These are phyloP conservation scores for Didymella segeticola DNA, from an alignment of 2,329 filamentous ascomycete genomes.

Conservation along the genomic window DNA sequence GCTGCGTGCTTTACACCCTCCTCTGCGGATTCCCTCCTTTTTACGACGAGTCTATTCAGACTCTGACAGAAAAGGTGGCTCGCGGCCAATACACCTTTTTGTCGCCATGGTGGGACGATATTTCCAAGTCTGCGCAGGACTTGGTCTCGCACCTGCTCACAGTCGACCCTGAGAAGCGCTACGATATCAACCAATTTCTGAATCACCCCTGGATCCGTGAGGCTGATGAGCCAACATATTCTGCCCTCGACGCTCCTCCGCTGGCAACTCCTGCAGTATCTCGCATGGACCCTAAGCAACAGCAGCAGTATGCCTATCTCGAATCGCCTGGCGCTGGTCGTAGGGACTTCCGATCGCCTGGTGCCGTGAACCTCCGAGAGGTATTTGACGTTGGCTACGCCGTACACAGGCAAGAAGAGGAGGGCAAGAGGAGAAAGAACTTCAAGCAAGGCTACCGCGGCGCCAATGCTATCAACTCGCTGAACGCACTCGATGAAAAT, in stretches of 20 bases:
- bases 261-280: constrained; percentile 69
- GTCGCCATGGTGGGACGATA: constrained; percentile 99
- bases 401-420: constrained; percentile 95
- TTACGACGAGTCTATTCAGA: constrained; percentile 97
- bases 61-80: constrained; percentile 96
- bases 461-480: constrained; percentile 67
- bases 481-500: constrained; percentile 70
- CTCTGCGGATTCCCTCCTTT: constrained; percentile 98
- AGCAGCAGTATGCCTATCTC: constrained; percentile 61
- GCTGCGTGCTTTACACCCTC: constrained; percentile 94
- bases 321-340: constrained; percentile 71
- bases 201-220: constrained; percentile 91
- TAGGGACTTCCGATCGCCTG: constrained; percentile 93
- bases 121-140: constrained; percentile 93
- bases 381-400: constrained; percentile 99
- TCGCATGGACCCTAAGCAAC: constrained; percentile 64
- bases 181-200: constrained; percentile 90
- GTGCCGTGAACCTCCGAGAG: constrained; percentile 92
- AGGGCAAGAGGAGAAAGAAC: constrained; percentile 89
- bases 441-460: constrained; percentile 73
- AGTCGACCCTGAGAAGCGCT: constrained; percentile 94
- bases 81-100: constrained; percentile 96
- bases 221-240: constrained; percentile 70
- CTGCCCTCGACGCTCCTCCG: constrained; percentile 73
- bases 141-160: constrained; percentile 91